Conservation (phyloP, 108 stramenopile species). For the Pseudonitzschia multistriata region DNA sequence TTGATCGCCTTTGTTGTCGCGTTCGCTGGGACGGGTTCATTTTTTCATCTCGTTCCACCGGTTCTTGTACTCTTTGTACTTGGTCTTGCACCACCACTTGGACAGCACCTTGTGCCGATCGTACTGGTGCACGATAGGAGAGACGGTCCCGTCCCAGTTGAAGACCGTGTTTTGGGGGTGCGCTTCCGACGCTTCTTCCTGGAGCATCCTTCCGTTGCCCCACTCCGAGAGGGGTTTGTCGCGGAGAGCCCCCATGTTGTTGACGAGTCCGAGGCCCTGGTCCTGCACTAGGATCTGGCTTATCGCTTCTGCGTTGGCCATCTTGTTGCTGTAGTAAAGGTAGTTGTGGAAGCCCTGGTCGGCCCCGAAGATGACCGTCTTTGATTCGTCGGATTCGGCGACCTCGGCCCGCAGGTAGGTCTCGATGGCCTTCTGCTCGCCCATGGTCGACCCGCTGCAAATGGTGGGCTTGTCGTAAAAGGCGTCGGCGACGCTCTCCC, state of each 20-base stretch:
- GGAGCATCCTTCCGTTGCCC: constrained; percentile 44
- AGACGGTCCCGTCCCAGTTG: constrained; percentile 49
- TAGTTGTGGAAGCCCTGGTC: constrained; percentile 74
- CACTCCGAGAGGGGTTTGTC: constrained; percentile 32
- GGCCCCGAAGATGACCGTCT: constrained; percentile 47
- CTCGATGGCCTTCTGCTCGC: constrained; percentile 54
- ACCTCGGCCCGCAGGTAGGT: constrained; percentile 57
- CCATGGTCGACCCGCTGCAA: constrained; percentile 62
- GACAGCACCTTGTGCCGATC: constrained; percentile 44
- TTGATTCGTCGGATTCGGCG: constrained; percentile 48
- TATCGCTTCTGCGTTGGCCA: constrained; percentile 38
- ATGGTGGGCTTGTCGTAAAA: constrained; percentile 50
- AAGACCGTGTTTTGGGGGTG: constrained; percentile 15
- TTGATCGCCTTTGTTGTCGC: too few relatives aligned
- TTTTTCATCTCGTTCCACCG: constrained; percentile 10
- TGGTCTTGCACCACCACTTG: not conserved
- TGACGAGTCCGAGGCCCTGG: constrained; percentile 56
- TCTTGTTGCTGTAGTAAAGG: constrained; percentile 49
- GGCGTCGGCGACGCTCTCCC: constrained; percentile 24
- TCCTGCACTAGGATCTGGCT: constrained; percentile 44
- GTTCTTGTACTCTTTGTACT: not conserved
- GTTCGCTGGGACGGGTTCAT: too few relatives aligned
- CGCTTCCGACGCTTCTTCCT: not conserved
- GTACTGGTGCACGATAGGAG: constrained; percentile 62
- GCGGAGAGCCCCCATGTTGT: constrained; percentile 59